Base-by-base conservation (phyloP, 2,329 filamentous ascomycete genomes). In the Aphanoascus verrucosus region DNA sequence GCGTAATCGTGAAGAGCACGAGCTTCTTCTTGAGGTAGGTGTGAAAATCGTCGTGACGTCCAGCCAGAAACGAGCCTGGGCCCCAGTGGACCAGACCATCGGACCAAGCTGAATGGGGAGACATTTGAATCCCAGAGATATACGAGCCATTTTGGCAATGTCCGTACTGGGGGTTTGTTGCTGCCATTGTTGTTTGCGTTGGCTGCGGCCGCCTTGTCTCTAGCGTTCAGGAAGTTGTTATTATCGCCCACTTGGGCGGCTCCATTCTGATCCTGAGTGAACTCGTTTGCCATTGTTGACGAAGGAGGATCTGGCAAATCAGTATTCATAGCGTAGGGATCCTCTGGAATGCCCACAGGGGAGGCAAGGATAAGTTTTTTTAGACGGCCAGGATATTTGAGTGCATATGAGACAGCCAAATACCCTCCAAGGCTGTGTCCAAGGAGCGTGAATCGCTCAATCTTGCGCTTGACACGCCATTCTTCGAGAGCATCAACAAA, bases 41-140 rank as follows among this genome's bases (percentile, higher is more conserved):
- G 89, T 44, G 86, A 88, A 72, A 98, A 98, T 35, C 93, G 83
- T 17, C 93, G 83, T 14, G 85, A 88, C 7, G 88, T 96, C 93
- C 93, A 98, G 55, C 89, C 90, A 0, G 89, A 96, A 1, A 96
- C 88, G 35, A 98, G 82, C 20, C 90, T 83, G 2, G 93, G 93
- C 0, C 93, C 93, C 0, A 98, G 74, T 0, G 93, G 93, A 0
- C 93, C 93, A 1, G 88, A 79, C 76, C 89, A 84, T 56, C 93
- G 86, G 12, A 98, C 82, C 47, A 98, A 75, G 59, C 84, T 91
- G 69, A 98, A 98, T 5, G 93, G 93, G 0, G 90, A 96, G 58
- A 97, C 82, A 65, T 98, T 98, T 61, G 89, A 86, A 60, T 98
- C 93, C 93, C 93, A 98, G 3, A 98, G 80, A 72, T 90, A 96